A percentile compares a stretch with the other conserved stretches of the same genome.
Evolutionary conservation across 75 land plant species (phyloP).

Genomic region (Sequoia sempervirens): DNA sequence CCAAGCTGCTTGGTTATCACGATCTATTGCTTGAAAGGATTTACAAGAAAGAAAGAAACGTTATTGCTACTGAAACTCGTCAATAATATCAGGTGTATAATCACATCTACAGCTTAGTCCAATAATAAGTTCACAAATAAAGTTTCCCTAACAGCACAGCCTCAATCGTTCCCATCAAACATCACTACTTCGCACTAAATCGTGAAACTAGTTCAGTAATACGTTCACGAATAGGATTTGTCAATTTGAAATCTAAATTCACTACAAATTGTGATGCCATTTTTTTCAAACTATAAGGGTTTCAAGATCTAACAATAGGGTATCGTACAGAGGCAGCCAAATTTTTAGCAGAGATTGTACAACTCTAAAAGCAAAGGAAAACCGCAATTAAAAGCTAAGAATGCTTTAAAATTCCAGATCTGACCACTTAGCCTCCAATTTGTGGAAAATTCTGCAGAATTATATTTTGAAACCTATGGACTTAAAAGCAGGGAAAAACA

Average conservation of each 20-base stretch:
- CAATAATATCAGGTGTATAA: background rate
- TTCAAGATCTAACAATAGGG: background rate
- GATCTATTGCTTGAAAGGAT: background rate
- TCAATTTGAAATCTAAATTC: background rate
- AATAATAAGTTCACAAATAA: too few species aligned
- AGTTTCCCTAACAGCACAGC: background rate
- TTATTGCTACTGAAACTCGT: background rate
- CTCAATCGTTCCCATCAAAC: background rate
- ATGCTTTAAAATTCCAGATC: background rate
- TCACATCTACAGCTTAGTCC: background rate
- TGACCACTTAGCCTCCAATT: background rate
- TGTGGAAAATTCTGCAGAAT: background rate
- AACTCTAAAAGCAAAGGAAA: background rate
- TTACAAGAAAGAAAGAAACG: background rate
- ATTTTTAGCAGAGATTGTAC: background rate
- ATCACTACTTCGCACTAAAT: background rate
- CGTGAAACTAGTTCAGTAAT: background rate
- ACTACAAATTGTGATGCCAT: background rate
- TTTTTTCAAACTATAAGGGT: background rate
- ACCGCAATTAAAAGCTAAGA: background rate
- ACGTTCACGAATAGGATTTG: background rate
- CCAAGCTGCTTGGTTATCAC: background rate
- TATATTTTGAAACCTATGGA: background rate
- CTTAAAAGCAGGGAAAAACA: background rate
- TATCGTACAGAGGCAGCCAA: background rate